Evolutionary conservation across 495 filamentous ascomycete genomes (phyloP).

Genomic region (Tetracladium setigerum): DNA sequence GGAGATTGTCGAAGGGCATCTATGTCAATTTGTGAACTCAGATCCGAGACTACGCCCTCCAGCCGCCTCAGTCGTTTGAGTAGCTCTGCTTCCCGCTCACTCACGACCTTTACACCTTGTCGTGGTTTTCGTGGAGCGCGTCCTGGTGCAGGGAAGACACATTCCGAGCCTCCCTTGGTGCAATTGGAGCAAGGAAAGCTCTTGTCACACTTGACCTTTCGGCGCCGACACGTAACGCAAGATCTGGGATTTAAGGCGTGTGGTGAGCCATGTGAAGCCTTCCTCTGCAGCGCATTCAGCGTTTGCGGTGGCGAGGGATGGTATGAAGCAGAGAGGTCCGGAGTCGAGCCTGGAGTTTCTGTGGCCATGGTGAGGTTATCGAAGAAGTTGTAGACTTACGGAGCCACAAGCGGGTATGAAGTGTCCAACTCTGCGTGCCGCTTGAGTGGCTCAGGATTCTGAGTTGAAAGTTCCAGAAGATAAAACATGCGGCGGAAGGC

Average conservation of each 20-base stretch:
- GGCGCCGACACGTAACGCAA: slow-evolving; percentile 74
- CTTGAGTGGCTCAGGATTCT: no score
- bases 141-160: slow-evolving; percentile 76
- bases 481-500: no score
- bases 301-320: no score
- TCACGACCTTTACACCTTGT: slow-evolving; percentile 36
- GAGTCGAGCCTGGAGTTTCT: no score
- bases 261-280: slow-evolving; percentile 6
- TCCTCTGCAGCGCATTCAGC: not conserved
- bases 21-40: slow-evolving; percentile 50
- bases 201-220: slow-evolving; percentile 89
- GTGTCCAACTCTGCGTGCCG: no score
- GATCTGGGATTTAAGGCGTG: slow-evolving; percentile 54
- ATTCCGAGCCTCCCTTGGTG: slow-evolving; percentile 66
- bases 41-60: slow-evolving; percentile 71
- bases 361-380: no score
- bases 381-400: no score
- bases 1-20: slow-evolving; percentile 17
- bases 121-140: slow-evolving; percentile 67
- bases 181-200: slow-evolving; percentile 78
- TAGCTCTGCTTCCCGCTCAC: slow-evolving; percentile 64
- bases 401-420: no score
- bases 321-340: no score
- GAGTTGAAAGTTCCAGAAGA: no score
- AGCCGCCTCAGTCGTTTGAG: slow-evolving; percentile 69